Evolutionary conservation across 2,329 filamentous ascomycete species (phyloP), one percentile per base, ranked within the genome.

Genomic region (Arthrobotrys megalospora): DNA sequence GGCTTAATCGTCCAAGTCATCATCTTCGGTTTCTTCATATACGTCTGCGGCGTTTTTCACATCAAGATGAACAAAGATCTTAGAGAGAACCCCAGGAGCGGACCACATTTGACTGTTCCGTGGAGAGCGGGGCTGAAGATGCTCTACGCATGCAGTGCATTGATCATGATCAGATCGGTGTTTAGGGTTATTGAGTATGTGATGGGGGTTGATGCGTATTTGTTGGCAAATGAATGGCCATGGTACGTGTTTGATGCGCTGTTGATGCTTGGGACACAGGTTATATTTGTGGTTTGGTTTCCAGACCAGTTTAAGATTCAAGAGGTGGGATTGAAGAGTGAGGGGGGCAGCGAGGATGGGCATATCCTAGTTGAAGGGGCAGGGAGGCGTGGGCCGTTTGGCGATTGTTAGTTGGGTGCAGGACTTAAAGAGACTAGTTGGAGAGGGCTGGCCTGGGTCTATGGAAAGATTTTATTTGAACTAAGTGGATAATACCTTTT

Each of bases 1-100:
- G 89, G 89, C 0, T 83, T 91, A 1, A 82, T 88, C 32, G 82
- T 90, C 12, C 90, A 91, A 80, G 84, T 91, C 19, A 32, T 88
- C 43, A 85, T 88, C 66, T 90, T 91, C 78, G 85, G 85, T 14
- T 83, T 90, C 48, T 91, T 91, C 81, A 82, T 88, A 34, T 69
- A 85, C 3, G 85, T 86, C 0, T 85, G 87, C 0, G 79, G 85
- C 1, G 76, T 87, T 0, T 89, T 90, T 82, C 86, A 90, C 79
- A 6, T 10, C 1, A 41, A 63, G 41, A 52, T 75, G 52, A 62
- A 47, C 28, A 75, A 28, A 28, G 52, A 21, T 11, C 41, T 75
- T 7, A 32, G 10, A 6, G 48, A 45, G 5, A 58, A 45, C 4
- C 36, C 50, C 6, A 66, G 45, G 14, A 50, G 43, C 6, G 34